These are phyloP conservation scores for Puccinia polysora DNA, from an alignment of 1,284 basidiomycete genomes.

Conservation along the genomic window DNA sequence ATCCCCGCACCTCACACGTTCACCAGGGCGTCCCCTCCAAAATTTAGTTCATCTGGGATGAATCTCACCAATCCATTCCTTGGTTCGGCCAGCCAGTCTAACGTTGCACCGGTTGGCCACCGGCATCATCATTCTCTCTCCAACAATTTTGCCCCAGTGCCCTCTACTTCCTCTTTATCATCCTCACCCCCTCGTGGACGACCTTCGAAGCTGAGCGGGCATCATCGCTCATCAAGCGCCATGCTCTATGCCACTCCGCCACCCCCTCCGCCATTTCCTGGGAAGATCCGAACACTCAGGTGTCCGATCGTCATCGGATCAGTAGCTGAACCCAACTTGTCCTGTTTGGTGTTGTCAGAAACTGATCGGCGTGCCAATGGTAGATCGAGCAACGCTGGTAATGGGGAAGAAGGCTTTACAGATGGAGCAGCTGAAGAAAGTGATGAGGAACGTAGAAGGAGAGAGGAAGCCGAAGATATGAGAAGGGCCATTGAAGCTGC, in stretches of 20 bases:
- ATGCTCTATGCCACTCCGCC: constrained; percentile 21
- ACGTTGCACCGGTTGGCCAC: constrained; percentile 46
- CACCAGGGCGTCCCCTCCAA: constrained; percentile 40
- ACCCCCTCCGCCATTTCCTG: constrained; percentile 48
- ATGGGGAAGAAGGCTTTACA: neutral
- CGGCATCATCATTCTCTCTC: constrained; percentile 48
- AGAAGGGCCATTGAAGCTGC: constrained; percentile 34
- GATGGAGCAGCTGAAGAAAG: neutral
- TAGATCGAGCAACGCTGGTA: neutral
- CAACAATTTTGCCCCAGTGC: constrained; percentile 47
- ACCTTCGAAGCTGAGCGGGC: constrained; percentile 44
- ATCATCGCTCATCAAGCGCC: constrained; percentile 35
- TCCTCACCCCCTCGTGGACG: constrained; percentile 40
- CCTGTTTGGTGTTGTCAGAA: constrained; percentile 28
- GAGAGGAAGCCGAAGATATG: constrained; percentile 38
- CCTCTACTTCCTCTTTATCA: constrained; percentile 29
- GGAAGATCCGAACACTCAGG: constrained; percentile 52
- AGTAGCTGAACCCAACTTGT: constrained; percentile 54
- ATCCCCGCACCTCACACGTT: constrained; percentile 43
- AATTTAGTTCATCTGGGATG: constrained; percentile 42
- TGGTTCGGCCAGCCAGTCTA: constrained; percentile 47
- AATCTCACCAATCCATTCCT: constrained; percentile 45
- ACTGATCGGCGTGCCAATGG: constrained; percentile 24
- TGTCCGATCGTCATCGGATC: constrained; percentile 55
- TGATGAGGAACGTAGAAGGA: constrained; percentile 13